Evolutionary conservation across 2,329 filamentous ascomycete species (phyloP).

Genomic region (Epicoccum nigrum): DNA sequence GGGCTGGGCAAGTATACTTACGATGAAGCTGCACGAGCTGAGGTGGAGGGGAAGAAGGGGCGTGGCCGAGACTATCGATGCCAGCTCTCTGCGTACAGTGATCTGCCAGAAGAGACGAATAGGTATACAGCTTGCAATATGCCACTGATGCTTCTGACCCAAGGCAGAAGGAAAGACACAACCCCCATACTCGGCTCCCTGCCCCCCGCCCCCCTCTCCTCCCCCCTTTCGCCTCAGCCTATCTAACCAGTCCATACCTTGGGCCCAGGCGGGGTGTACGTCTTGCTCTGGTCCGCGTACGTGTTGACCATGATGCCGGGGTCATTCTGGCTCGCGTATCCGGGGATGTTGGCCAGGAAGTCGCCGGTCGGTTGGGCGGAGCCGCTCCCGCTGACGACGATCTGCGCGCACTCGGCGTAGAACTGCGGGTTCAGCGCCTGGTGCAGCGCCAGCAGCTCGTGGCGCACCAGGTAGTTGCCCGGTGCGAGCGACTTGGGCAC

Average conservation of each 20-base stretch:
- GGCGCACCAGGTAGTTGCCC: constrained; percentile 49
- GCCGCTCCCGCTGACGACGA: constrained; percentile 60
- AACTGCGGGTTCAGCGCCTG: constrained; percentile 58
- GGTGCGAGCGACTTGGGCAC: constrained; percentile 53
- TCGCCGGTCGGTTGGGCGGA: constrained; percentile 50
- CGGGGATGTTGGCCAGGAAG: constrained; percentile 55
- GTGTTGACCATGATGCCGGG: constrained; percentile 59
- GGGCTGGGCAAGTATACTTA: too few relatives aligned
- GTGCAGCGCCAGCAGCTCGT: constrained; percentile 63
- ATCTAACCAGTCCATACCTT: constrained; percentile 9
- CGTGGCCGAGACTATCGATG: too few relatives aligned
- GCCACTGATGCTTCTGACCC: too few relatives aligned
- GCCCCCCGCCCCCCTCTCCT: too few relatives aligned
- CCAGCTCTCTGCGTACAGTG: too few relatives aligned
- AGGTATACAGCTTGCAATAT: too few relatives aligned
- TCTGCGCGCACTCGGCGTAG: constrained; percentile 64
- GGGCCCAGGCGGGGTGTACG: constrained; percentile 7
- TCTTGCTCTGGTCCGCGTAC: constrained; percentile 5
- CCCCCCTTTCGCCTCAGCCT: too few relatives aligned
- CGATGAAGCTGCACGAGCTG: too few relatives aligned
- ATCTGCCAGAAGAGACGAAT: too few relatives aligned
- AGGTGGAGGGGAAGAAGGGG: too few relatives aligned
- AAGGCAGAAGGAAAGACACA: too few relatives aligned
- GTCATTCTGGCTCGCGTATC: constrained; percentile 52
- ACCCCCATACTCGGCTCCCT: too few relatives aligned